phyloP scores from a whole-genome alignment of 306 rosid genomes.

The Quercus rubra region DNA sequence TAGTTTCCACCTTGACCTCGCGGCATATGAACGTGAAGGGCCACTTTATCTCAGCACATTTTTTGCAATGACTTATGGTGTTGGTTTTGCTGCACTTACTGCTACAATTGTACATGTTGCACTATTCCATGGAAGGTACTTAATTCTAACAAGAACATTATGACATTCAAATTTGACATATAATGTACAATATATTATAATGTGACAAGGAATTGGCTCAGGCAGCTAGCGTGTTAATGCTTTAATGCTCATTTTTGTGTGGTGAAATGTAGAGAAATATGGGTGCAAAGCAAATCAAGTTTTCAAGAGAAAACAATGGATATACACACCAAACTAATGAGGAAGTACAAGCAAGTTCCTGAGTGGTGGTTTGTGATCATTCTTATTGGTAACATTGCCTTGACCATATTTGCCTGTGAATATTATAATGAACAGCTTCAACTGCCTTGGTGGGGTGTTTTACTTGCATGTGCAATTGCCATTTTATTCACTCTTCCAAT shows the following conservation, averaged over 20 bases:
- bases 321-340: constrained; percentile 75
- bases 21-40: constrained; percentile 59
- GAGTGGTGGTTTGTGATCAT: constrained; percentile 87
- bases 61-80: constrained; percentile 78
- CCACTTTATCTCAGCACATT: constrained; percentile 53
- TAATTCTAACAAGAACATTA: neutral
- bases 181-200: no score
- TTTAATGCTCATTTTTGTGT: neutral
- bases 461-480: constrained; percentile 78
- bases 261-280: constrained; percentile 60
- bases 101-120: constrained; percentile 85
- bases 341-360: constrained; percentile 72
- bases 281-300: constrained; percentile 78
- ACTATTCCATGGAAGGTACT: constrained; percentile 83
- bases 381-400: constrained; percentile 50
- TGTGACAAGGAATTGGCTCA: neutral
- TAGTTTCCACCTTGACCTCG: constrained; percentile 59
- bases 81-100: constrained; percentile 82
- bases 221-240: neutral
- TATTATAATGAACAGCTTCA: constrained; percentile 80
- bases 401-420: constrained; percentile 56
- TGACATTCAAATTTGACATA: neutral
- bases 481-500: constrained; percentile 87
- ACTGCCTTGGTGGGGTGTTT: constrained; percentile 98
- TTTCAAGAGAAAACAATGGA: constrained; percentile 56